Base-by-base conservation (phyloP, 2,329 filamentous ascomycete genomes). In the Dactylellina cionopaga region DNA sequence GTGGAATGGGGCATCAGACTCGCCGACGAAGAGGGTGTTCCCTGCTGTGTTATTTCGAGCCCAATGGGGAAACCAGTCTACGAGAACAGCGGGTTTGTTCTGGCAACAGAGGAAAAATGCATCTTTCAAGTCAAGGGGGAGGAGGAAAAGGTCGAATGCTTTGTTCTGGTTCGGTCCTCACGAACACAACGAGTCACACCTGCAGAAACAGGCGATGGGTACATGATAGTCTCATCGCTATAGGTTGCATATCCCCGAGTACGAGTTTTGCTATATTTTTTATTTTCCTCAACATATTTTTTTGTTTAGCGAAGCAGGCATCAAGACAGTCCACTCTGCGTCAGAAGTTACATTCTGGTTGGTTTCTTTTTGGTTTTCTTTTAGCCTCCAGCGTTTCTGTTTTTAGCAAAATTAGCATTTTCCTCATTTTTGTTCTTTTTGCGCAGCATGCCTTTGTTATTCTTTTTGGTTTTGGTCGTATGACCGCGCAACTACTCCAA, bases 151-250 rank as follows among this genome's bases (percentile, higher is more conserved):
- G 56, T 63, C 10, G 66, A 71, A 51, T 71, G 66, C 59, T 71
- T 71, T 22, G 66, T 71, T 51, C 58, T 71, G 51, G 52, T 71
- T 58, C 66, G 66, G 39, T 71, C 58, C 19, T 63, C 66, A 41
- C 63, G 64, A 35, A 51, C 37, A 19, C 51, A 71, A 47, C 56
- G 58, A 51, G 51, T 71, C 58, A 49, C 59, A 41, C 58, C 66
- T 55, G 59, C 59, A 56, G 66, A 71, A 31, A 59, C 66, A 29
- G 66, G 66, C 19, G 58, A 71, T 52, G 66, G 66, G 5, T 71
- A 71, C 58, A 63, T 71, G 66, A 64, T 71, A 63, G 66, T 71
- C 15, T 69, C 64, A 31, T 64, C 66, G 52, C 59, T 71, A 71
- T 71, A 71, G 59, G 58, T 56, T 66, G 43, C 43, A 39, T 56